These are phyloP conservation scores for Didymella lethalis DNA, from an alignment of 2,329 filamentous ascomycete genomes.

Conservation along the genomic window DNA sequence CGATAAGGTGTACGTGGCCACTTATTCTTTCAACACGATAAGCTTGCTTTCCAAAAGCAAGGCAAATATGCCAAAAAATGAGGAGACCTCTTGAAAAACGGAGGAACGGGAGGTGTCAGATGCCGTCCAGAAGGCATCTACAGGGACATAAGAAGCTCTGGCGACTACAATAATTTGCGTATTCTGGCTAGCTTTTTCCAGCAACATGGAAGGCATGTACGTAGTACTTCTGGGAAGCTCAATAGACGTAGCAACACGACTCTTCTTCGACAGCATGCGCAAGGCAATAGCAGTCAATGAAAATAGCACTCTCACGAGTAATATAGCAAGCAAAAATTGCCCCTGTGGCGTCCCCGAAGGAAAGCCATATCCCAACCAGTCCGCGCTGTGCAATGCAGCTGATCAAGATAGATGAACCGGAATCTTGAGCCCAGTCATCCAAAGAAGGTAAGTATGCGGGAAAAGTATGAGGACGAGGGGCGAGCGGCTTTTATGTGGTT, in stretches of 20 bases:
- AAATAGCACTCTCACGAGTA: slow-evolving; percentile 28
- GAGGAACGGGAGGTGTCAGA: no score
- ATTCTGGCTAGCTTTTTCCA: no score
- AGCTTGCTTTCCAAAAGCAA: no score
- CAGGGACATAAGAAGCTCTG: no score
- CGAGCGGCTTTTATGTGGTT: not conserved
- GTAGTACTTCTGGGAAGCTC: not conserved
- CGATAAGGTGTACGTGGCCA: not conserved
- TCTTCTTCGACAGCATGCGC: slow-evolving; percentile 51
- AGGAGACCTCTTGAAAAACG: no score
- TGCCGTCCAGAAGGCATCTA: no score
- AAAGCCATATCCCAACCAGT: slow-evolving; percentile 42
- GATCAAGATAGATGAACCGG: slow-evolving; percentile 37
- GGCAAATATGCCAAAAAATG: no score
- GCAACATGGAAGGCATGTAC: not conserved
- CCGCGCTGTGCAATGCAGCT: slow-evolving; percentile 51
- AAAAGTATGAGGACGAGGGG: not conserved
- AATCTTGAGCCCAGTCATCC: slow-evolving; percentile 42
- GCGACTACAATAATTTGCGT: no score
- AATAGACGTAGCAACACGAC: not conserved
- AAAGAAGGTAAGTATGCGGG: slow-evolving; percentile 35
- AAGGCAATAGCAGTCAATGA: slow-evolving; percentile 48
- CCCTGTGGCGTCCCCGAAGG: slow-evolving; percentile 45
- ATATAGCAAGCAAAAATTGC: slow-evolving; percentile 39
- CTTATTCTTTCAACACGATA: not conserved